phyloP scores from a whole-genome alignment of 768 basidiomycete genomes.

The Melanogaster broomeanus region DNA sequence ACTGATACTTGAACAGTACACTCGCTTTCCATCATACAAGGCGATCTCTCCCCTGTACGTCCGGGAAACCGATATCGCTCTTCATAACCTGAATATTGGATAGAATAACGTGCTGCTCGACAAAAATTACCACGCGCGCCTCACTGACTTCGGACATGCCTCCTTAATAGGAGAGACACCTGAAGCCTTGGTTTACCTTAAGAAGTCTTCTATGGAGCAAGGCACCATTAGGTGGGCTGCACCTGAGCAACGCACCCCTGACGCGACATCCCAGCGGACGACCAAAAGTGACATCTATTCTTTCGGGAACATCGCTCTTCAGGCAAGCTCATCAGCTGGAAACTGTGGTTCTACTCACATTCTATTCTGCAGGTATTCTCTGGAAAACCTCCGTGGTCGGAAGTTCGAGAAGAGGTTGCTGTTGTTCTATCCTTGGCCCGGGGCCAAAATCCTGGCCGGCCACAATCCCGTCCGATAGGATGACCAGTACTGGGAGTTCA shows the following conservation, averaged over 20 bases:
- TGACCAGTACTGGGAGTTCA: conserved; percentile 7
- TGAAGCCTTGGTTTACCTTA: no score
- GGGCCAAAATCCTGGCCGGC: conserved; percentile 2
- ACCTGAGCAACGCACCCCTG: conserved; percentile 37
- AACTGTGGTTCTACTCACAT: background rate
- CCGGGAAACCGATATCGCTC: no score
- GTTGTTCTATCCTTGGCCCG: conserved; percentile 6
- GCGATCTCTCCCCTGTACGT: conserved; percentile 18
- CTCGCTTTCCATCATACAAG: no score
- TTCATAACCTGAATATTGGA: background rate
- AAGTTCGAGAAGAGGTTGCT: background rate
- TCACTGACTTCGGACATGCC: conserved; percentile 6
- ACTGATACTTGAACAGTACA: conserved; percentile 9
- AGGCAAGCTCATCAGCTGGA: background rate
- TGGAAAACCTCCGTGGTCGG: no score
- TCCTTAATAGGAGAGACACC: conserved; percentile 3
- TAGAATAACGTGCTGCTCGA: conserved; percentile 9
- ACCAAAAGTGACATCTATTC: conserved; percentile 17
- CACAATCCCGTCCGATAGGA: conserved; percentile 1
- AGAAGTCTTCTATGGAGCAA: conserved; percentile 25
- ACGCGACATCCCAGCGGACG: background rate
- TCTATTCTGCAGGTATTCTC: conserved; percentile 26
- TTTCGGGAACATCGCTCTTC: no score
- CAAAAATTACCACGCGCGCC: background rate
- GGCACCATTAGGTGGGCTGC: conserved; percentile 46